Base-by-base conservation (phyloP, 192 early-diverging fungal genomes). In the Coemansia sp. region DNA sequence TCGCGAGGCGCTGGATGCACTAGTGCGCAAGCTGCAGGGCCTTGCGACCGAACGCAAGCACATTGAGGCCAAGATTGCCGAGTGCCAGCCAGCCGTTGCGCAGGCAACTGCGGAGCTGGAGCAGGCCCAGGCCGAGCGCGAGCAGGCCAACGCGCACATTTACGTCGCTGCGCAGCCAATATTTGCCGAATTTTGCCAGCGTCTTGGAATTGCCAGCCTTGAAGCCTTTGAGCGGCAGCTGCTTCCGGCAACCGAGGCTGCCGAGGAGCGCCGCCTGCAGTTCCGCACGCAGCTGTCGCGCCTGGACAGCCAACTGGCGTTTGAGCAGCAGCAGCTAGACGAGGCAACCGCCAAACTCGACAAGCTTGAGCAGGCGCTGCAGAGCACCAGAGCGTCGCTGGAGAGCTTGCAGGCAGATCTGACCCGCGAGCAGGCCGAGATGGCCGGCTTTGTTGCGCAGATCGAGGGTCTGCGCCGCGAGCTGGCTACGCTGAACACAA, bases 171-270 rank as follows among this genome's bases (percentile, higher is more conserved):
- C 88, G 35, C 86, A 89, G 54, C 64, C 76, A 14, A 74, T 92
- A 6, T 99, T 99, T 82, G 81, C 78, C 1, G 79, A 75, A 1
- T 95, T 99, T 51, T 98, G 97, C 71, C 44, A 48, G 28, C 57
- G 65, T 9, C 86, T 93, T n/a, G 78, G 83, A 3, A 87, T 98
- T 1, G 42, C 73, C 8, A 89, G 85, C 57, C 86, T 98, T 57
- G 88, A 91, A 5, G 95, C 91, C 56, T 98, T 94, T 65, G 95
- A 99, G 65, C 83, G 84, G 18, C 73, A 83, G 23, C 86, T 89
- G 42, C 75, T 91, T 14, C 82, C 82, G 12, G 64, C 88, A 4
- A 75, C 90, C 2, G 85, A 90, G 56, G 89, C 95, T 59, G 67
- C 81, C 0, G 82, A 83, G 11, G 89, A 99, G 70, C 85, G 81